A percentile compares a stretch with the other conserved stretches of the same genome.
phyloP scores from a whole-genome alignment of 768 basidiomycete species.

The Imleria badia region DNA sequence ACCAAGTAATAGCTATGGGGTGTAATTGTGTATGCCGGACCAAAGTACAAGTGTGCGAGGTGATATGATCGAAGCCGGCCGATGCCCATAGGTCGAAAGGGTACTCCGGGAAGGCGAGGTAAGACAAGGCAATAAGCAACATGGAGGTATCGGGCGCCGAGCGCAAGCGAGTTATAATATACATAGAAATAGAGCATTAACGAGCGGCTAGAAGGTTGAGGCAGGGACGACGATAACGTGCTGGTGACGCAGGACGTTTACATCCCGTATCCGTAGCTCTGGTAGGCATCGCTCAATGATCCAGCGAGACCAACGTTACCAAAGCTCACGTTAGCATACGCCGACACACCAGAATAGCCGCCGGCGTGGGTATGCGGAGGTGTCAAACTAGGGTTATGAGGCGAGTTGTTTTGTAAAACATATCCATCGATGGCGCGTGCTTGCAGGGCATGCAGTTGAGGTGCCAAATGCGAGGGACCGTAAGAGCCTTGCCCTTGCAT shows the following conservation, averaged over 20 bases:
- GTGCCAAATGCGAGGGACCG: slow-evolving; percentile 52
- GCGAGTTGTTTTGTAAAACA: slow-evolving; percentile 71
- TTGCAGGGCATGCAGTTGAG: slow-evolving; percentile 60
- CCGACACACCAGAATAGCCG: slow-evolving; percentile 57
- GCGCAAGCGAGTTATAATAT: slow-evolving; percentile 36
- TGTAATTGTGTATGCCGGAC: slow-evolving; percentile 53
- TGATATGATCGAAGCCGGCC: slow-evolving; percentile 47
- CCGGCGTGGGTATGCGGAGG: slow-evolving; percentile 54
- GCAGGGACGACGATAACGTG: slow-evolving; percentile 28
- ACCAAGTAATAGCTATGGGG: slow-evolving; percentile 37
- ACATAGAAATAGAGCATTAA: slow-evolving; percentile 39
- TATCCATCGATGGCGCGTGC: slow-evolving; percentile 79
- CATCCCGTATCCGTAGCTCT: slow-evolving; percentile 80
- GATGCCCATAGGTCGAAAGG: slow-evolving; percentile 35
- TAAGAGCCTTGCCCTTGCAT: slow-evolving; percentile 58
- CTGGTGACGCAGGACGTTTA: slow-evolving; percentile 38
- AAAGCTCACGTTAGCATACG: slow-evolving; percentile 55
- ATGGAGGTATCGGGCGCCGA: slow-evolving; percentile 36
- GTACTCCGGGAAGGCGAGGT: slow-evolving; percentile 38
- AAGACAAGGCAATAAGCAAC: slow-evolving; percentile 37
- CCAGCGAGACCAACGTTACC: slow-evolving; percentile 47
- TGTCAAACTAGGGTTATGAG: slow-evolving; percentile 62
- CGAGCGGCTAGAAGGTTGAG: slow-evolving; percentile 21
- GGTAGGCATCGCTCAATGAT: slow-evolving; percentile 73
- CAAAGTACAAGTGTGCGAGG: slow-evolving; percentile 68